Conservation (phyloP, 202 grass and related monocot genomes). For the Eragrostis tef region DNA sequence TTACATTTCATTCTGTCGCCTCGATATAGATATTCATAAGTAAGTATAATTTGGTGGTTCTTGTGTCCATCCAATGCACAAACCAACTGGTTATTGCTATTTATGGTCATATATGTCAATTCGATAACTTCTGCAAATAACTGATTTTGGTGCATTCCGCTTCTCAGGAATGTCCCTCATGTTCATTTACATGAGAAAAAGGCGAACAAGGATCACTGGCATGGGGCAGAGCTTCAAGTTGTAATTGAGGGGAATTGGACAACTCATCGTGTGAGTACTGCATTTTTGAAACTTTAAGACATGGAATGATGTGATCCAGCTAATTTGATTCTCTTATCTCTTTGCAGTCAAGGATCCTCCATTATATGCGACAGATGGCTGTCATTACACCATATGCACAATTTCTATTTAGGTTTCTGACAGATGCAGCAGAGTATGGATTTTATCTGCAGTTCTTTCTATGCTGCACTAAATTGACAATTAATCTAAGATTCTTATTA, state of each 20-base stretch:
- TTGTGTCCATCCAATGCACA: conserved; percentile 12
- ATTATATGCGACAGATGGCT: conserved; percentile 98
- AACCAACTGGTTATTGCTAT: conserved; percentile 1
- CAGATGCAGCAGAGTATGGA: conserved; percentile 77
- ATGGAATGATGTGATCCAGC: conserved; percentile 8
- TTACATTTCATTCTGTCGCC: conserved; percentile 77
- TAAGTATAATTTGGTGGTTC: conserved; percentile 47
- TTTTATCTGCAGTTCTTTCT: conserved; percentile 39
- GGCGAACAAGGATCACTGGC: conserved; percentile 81
- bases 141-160: conserved; percentile 48
- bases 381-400: conserved; percentile 95
- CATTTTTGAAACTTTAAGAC: conserved; percentile 5
- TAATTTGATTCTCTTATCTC: conserved; percentile 14
- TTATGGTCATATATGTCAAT: conserved; percentile 31
- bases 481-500: no score
- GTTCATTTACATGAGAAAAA: conserved; percentile 94
- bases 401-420: conserved; percentile 87
- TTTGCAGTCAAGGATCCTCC: conserved; percentile 89
- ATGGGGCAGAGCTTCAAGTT: conserved; percentile 95
- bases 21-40: conserved; percentile 97
- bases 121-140: conserved; percentile 29
- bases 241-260: conserved; percentile 98
- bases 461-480: conserved; percentile 26
- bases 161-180: conserved; percentile 91
- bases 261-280: conserved; percentile 81